phyloP scores from a whole-genome alignment of 2,329 filamentous ascomycete species.

The Trichoderma oligosporum region DNA sequence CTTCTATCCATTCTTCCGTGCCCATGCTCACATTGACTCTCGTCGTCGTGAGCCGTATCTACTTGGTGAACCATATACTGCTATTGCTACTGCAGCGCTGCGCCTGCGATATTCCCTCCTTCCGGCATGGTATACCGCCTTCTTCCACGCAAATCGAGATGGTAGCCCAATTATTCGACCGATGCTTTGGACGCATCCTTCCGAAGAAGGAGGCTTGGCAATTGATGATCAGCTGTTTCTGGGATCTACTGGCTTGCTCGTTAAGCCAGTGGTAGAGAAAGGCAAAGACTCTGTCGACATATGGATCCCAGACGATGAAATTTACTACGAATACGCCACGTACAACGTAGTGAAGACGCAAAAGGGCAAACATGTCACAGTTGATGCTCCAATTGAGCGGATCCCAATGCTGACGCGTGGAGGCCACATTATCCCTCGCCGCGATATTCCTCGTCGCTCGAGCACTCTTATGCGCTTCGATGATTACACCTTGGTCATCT shows the following conservation, averaged over 20 bases:
- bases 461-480: constrained; percentile 88
- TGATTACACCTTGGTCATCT: constrained; percentile 85
- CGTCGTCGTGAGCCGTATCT: constrained; percentile 92
- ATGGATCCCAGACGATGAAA: constrained; percentile 82
- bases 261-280: constrained; percentile 81
- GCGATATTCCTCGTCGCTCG: constrained; percentile 81
- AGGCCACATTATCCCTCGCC: constrained; percentile 85
- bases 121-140: constrained; percentile 94
- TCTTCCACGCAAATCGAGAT: constrained; percentile 79
- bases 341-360: constrained; percentile 69
- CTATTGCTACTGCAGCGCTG: constrained; percentile 82
- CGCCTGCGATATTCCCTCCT: constrained; percentile 85
- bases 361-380: constrained; percentile 64
- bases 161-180: constrained; percentile 86
- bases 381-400: constrained; percentile 76
- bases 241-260: constrained; percentile 82
- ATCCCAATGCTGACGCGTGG: constrained; percentile 90
- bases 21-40: constrained; percentile 93
- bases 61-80: constrained; percentile 75
- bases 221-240: constrained; percentile 94
- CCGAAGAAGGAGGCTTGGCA: constrained; percentile 79
- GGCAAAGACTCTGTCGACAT: constrained; percentile 69
- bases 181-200: constrained; percentile 88
- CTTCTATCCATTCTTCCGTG: constrained; percentile 98
- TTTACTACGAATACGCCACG: constrained; percentile 95